These are phyloP conservation scores for Amylostereum areolatum DNA, from an alignment of 1,284 basidiomycete species.

Conservation along the genomic window DNA sequence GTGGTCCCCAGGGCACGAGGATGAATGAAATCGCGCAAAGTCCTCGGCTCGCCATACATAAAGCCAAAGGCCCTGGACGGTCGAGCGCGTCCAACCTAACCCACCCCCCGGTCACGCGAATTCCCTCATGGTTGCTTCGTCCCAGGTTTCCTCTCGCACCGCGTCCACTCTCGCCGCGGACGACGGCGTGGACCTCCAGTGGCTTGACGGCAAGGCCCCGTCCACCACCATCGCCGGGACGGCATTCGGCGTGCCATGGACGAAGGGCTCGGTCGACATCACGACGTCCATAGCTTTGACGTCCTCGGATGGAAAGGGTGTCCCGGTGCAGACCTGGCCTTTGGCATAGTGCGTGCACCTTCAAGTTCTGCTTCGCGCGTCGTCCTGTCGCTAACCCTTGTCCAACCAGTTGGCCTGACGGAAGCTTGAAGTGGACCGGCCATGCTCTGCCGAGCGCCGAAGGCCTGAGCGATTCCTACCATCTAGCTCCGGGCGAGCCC, in stretches of 20 bases:
- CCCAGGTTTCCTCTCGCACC: too few relatives aligned
- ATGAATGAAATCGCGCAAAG: too few relatives aligned
- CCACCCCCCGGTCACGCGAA: too few relatives aligned
- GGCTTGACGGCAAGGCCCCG: conserved; percentile 30
- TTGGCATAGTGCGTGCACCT: conserved; percentile 28
- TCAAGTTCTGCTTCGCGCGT: conserved; percentile 2
- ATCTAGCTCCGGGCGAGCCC: conserved; percentile 29
- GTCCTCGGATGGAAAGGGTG: conserved; percentile 19
- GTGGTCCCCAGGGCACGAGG: too few relatives aligned
- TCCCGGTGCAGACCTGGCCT: conserved; percentile 36
- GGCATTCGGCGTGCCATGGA: conserved; percentile 35
- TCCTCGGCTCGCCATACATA: too few relatives aligned
- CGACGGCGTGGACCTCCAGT: conserved; percentile 26
- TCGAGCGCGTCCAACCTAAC: too few relatives aligned
- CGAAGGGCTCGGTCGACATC: conserved; percentile 32
- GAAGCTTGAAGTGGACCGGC: conserved; percentile 37
- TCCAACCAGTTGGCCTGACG: conserved; percentile 33
- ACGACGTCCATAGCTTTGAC: conserved; percentile 28
- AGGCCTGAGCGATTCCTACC: conserved; percentile 20
- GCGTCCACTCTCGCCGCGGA: not conserved
- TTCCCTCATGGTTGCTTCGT: too few relatives aligned
- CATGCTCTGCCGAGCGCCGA: conserved; percentile 29
- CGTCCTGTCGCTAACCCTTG: not conserved
- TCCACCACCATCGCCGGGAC: conserved; percentile 25
- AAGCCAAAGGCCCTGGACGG: too few relatives aligned